Base-by-base conservation (phyloP, 2,329 filamentous ascomycete genomes). In the Diaporthe ampelina region DNA sequence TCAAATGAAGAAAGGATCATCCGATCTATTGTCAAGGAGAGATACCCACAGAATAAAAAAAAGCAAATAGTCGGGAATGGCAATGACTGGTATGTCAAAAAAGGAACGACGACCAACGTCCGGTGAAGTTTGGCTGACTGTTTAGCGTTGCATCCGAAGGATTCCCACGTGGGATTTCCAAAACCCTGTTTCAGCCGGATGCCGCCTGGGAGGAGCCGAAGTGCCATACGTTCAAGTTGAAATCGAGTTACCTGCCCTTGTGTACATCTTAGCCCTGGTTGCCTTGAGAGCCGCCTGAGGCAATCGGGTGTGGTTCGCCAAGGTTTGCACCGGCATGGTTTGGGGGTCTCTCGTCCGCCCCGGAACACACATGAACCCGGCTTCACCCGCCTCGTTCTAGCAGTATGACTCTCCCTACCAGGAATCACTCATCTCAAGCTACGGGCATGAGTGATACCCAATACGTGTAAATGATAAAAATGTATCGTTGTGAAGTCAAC, bases 111-210 rank as follows among this genome's bases (percentile, higher is more conserved):
- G 21, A 29, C 32, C 32, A 54, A 68, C 21, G 9, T 26, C 32
- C 29, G n/a, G n/a, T 26, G 8, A 29, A 19, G 63, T 29, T 37
- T 50, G 48, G 63, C 63, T 68, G 48, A 40, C 32, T 5, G n/a
- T 50, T 52, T 52, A 50, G 63, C 63, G 45, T 37, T 19, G 63
- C 48, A 35, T 15, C 32, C 9, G 61, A 52, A 40, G 43, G 21
- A 19, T 10, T 37, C 32, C 63, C 63, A 54, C 63, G 63, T 68
- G 63, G 63, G n/a, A 21, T 68, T 24, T 21, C 21, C 32, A 40
- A 24, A n/a, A n/a, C 37, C 7, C 7, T 68, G 63, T 68, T 68
- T 68, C 63, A 54, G 45, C 48, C 63, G 63, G 48, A 68, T 68
- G 63, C 48, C 63, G 32, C 24, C 63, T 68, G 63, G 63, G n/a